Conservation (phyloP, 169 alveolate species). For the Toxoplasma gondii region DNA sequence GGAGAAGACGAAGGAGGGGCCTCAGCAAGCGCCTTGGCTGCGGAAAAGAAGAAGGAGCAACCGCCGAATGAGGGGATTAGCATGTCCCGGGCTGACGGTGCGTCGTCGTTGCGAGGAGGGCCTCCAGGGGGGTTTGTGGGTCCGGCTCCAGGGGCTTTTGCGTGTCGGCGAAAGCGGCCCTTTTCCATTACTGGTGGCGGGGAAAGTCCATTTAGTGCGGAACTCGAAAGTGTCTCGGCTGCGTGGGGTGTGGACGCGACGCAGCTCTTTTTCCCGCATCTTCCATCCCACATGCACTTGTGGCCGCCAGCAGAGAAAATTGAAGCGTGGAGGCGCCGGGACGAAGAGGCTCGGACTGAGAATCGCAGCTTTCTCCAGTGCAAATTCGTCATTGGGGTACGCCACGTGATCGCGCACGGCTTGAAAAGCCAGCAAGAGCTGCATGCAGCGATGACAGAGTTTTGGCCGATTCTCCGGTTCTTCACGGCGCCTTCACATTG, state of each 20-base stretch:
- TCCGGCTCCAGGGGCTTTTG: neutral
- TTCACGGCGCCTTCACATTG: neutral
- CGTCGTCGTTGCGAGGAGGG: neutral
- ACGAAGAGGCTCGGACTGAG: neutral
- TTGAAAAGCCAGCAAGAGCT: neutral
- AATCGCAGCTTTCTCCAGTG: neutral
- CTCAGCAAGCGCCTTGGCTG: neutral
- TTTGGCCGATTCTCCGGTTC: neutral
- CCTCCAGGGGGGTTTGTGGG: neutral
- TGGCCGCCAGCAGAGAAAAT: neutral
- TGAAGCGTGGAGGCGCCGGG: neutral
- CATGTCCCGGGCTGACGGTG: neutral
- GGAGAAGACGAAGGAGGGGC: neutral
- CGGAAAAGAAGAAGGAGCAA: neutral
- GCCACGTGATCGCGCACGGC: neutral
- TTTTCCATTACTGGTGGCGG: neutral
- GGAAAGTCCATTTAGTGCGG: neutral
- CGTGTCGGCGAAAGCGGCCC: neutral
- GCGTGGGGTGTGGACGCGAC: neutral
- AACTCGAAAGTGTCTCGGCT: neutral
- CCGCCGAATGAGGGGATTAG: neutral
- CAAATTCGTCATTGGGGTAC: neutral
- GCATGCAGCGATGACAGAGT: neutral
- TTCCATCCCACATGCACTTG: conserved; percentile 18
- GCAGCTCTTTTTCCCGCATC: neutral